These are phyloP conservation scores for Nemania abortiva DNA, from an alignment of 2,329 filamentous ascomycete species.

Conservation along the genomic window DNA sequence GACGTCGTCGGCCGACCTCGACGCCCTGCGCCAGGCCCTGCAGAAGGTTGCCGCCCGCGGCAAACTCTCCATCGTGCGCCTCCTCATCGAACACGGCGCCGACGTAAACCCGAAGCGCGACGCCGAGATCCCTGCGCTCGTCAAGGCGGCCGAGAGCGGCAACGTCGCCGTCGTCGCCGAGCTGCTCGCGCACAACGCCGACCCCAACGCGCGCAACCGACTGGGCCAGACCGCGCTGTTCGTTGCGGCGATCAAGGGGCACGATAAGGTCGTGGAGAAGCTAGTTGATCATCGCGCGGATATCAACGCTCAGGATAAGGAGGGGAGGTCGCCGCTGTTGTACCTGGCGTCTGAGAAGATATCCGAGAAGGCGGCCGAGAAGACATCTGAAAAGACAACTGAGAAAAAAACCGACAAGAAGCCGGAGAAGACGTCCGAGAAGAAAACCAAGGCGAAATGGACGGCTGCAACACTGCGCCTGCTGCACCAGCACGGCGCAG, in stretches of 20 bases:
- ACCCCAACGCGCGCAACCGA: constrained; percentile 52
- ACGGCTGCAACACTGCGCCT: constrained; percentile 58
- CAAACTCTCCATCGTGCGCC: constrained; percentile 52
- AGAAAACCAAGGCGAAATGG: constrained; percentile 52
- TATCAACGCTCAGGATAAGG: constrained; percentile 52
- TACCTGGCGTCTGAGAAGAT: constrained; percentile 54
- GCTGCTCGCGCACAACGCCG: constrained; percentile 51
- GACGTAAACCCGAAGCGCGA: constrained; percentile 53
- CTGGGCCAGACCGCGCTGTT: constrained; percentile 55
- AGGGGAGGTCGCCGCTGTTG: constrained; percentile 54
- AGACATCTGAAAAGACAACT: no score
- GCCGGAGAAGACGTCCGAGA: constrained; percentile 54
- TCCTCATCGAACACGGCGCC: constrained; percentile 56
- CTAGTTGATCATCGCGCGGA: constrained; percentile 52
- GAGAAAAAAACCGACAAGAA: no score
- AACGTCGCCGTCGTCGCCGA: constrained; percentile 52
- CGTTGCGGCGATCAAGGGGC: constrained; percentile 52
- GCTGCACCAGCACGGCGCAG: constrained; percentile 52
- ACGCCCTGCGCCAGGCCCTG: constrained; percentile 54
- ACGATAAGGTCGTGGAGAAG: constrained; percentile 50
- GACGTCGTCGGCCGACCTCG: constrained; percentile 51
- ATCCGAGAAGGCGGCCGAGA: no score
- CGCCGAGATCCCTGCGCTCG: constrained; percentile 53
- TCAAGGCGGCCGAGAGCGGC: constrained; percentile 55
- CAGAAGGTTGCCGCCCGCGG: constrained; percentile 55